phyloP scores from a whole-genome alignment of 148 eudicot genomes.

The Pharnaceum exiguum region DNA sequence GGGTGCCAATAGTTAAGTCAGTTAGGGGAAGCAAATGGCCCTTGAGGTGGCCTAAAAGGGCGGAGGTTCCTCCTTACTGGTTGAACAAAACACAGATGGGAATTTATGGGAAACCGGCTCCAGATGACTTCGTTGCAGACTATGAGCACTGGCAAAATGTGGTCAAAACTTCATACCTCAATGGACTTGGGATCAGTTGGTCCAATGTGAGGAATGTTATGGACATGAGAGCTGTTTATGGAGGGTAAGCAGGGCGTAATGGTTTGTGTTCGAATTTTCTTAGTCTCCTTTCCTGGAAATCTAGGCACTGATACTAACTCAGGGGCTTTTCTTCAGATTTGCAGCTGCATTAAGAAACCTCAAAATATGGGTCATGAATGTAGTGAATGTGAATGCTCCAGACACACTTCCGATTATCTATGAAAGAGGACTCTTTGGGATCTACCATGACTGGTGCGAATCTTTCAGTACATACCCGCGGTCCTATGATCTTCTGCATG shows the following conservation, averaged over 20 bases:
- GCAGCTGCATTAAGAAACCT: conserved; percentile 79
- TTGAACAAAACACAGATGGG: conserved; percentile 70
- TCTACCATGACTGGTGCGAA: conserved; percentile 94
- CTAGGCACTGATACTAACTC: background rate
- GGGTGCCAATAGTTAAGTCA: conserved; percentile 36
- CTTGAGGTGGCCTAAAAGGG: conserved; percentile 50
- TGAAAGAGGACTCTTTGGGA: conserved; percentile 85
- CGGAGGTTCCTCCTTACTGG: conserved; percentile 65
- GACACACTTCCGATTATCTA: conserved; percentile 85
- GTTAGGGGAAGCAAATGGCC: conserved; percentile 85
- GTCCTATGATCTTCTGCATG: conserved; percentile 81
- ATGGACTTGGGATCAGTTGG: conserved; percentile 72
- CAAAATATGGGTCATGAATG: conserved; percentile 77
- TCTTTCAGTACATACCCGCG: conserved; percentile 89
- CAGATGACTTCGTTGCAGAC: conserved; percentile 67
- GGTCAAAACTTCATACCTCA: conserved; percentile 53
- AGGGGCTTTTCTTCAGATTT: conserved; percentile 39
- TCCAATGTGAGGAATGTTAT: conserved; percentile 62
- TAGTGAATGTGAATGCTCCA: conserved; percentile 67
- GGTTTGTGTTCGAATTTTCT: background rate
- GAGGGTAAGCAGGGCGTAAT: conserved; percentile 44
- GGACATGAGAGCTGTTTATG: conserved; percentile 94
- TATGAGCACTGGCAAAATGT: conserved; percentile 64
- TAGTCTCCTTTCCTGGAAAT: background rate
- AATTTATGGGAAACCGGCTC: conserved; percentile 81